Evolutionary conservation across 768 basidiomycete genomes (phyloP), one percentile per base, ranked within the genome.

Genomic region (Mycena belliarum): DNA sequence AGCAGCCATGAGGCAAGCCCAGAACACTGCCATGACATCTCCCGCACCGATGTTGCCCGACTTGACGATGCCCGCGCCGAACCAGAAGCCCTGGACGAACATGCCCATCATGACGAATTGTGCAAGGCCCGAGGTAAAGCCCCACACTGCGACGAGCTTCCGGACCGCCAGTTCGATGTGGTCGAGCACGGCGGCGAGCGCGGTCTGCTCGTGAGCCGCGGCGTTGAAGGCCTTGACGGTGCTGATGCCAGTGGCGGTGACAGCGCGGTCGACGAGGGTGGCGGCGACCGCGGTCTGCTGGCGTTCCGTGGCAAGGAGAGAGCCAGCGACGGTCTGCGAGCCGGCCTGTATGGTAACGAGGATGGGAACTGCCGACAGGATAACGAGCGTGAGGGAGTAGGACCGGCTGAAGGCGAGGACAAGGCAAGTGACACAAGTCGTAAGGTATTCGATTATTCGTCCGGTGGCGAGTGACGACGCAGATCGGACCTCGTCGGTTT

Each of bases 11-110:
- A 98, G 77, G 69, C 93, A 95, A 0, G 96, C 95, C 95, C 96
- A 98, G 71, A 98, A 99, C 49, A 95, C 93, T n/a, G 90, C 87
- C 88, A 95, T 95, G 61, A 98, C 90, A 33, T 88, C 82, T 1
- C 93, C 93, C 0, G 89, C 75, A 4, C 74, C 74, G 51, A 84
- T 79, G 60, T 79, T 83, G 16, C 89, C 90, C 14, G 87, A 79
- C n/a, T 85, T 74, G n/a, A 99, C 93, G 49, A 97, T 81, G 68
- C 89, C 87, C 3, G 89, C 82, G 14, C 95, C 96, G 67, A 88
- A 98, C 95, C 96, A 98, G 73, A 98, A 98, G 0, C 88, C 95
- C 67, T 94, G 89, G 9, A 98, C 93, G 73, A 98, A 99, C 86
- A 97, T 95, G 25, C 83, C 82, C 80, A 95, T 87, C 66, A 89